A percentile compares a stretch with the other conserved stretches of the same genome.
Evolutionary conservation across 352 stramenopile genomes (phyloP).

Genomic region (Phytophthora sp.): DNA sequence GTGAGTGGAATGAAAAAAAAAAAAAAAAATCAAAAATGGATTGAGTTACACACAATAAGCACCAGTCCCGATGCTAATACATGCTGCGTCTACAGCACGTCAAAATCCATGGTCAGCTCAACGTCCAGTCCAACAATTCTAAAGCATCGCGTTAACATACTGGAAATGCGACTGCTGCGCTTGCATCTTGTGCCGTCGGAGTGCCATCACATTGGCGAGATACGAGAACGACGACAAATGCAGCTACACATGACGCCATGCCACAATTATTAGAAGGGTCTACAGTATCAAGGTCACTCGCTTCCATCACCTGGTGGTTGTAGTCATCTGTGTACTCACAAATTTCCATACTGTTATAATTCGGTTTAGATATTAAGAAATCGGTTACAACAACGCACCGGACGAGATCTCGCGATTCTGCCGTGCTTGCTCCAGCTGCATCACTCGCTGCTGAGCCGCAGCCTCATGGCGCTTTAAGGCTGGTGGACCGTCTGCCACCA

Average conservation of each 20-base stretch:
- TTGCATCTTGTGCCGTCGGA: conserved; percentile 48
- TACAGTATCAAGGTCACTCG: neutral
- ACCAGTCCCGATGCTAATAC: conserved; percentile 44
- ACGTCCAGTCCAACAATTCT: neutral
- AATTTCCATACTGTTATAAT: too few relatives aligned
- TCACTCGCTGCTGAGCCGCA: conserved; percentile 39
- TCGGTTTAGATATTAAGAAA: neutral
- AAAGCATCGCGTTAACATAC: conserved; percentile 15
- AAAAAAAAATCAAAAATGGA: too few relatives aligned
- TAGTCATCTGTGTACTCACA: conserved; percentile 63
- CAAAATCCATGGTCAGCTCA: neutral
- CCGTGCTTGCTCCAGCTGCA: conserved; percentile 51
- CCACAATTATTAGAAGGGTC: neutral
- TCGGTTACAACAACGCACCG: conserved; percentile 23
- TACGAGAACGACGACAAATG: conserved; percentile 62
- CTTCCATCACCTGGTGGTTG: conserved; percentile 56
- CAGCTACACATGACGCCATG: conserved; percentile 29
- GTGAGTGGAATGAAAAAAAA: neutral
- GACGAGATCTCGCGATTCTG: conserved; percentile 49
- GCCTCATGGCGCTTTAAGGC: conserved; percentile 39
- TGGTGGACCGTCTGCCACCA: conserved; percentile 7
- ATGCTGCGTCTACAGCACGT: conserved; percentile 44
- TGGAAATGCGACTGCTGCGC: conserved; percentile 35
- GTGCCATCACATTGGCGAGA: conserved; percentile 60
- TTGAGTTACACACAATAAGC: too few relatives aligned